Evolutionary conservation across 1,284 basidiomycete genomes (phyloP), one percentile per base, ranked within the genome.

Genomic region (Leucoagaricus sp.): DNA sequence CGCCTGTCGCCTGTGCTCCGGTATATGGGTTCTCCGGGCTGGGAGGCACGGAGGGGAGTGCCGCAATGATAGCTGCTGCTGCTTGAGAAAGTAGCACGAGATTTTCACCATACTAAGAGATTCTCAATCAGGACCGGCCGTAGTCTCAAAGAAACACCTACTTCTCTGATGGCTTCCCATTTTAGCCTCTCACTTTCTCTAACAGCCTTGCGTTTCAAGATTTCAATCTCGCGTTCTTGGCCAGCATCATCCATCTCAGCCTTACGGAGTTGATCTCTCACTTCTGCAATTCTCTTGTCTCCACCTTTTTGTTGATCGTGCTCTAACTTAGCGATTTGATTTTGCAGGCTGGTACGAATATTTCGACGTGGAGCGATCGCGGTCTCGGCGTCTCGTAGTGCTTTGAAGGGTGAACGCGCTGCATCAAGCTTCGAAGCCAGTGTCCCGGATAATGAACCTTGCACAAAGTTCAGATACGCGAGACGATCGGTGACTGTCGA

Each of bases 161-260:
- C 89, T 82, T 93, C 90, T 63, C 83, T 79, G 46, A 91, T 71
- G 4, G 90, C 91, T 40, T 86, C 82, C 88, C 90, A 93, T 64
- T 89, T 91, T 38, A 76, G 67, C 46, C 75, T 72, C 66, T 92
- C 90, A 66, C 86, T 89, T 62, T 91, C 88, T 49, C 78, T 74
- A 46, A 91, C 62, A 0, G 83, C 88, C 67, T 89, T 90, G 47
- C 90, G 79, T 73, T 89, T 88, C 64, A 91, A 62, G 34, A 91
- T 68, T 58, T 84, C 81, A 1, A 89, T 70, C 61, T 91, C 86
- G 56, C 78, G 83, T 74, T 93, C 90, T 13, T 77, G 71, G 0
- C 76, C 72, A 49, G 79, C 77, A 62, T 90, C 87, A n/a, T 87
- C 85, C 17, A 68, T 66, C 67, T 89, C 84, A 0, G 81, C 80